Evolutionary conservation across 305 asterid species (phyloP).

Genomic region (Solanum chacoense): DNA sequence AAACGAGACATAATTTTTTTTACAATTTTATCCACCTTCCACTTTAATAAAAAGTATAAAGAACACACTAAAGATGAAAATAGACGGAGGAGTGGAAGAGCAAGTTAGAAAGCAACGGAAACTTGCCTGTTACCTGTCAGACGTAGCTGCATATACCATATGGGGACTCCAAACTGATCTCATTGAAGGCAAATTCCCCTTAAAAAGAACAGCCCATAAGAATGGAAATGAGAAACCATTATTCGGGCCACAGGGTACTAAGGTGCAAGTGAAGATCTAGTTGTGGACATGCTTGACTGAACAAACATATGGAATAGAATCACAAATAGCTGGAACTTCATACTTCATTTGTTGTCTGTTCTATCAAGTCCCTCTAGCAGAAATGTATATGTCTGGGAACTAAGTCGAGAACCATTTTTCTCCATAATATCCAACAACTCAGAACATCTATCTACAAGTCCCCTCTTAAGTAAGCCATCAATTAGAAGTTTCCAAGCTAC

Average conservation of each 20-base stretch:
- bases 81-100: background rate
- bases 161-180: background rate
- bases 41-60: background rate
- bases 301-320: background rate
- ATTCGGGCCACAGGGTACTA: background rate
- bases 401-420: conserved; percentile 41
- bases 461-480: conserved; percentile 61
- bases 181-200: background rate
- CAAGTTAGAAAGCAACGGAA: background rate
- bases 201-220: background rate
- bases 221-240: background rate
- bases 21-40: background rate
- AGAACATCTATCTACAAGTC: conserved; percentile 36
- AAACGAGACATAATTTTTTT: background rate
- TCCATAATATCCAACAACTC: conserved; percentile 63
- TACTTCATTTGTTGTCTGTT: conserved; percentile 10
- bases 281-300: background rate
- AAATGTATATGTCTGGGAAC: conserved; percentile 49
- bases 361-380: conserved; percentile 41
- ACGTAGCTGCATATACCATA: background rate
- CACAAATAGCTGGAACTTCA: background rate
- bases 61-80: background rate
- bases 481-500: conserved; percentile 70
- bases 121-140: background rate
- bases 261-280: background rate